A percentile compares a stretch with the other conserved stretches of the same genome.
phyloP scores from a whole-genome alignment of 2,329 filamentous ascomycete genomes.

The Fusarium virguliforme region DNA sequence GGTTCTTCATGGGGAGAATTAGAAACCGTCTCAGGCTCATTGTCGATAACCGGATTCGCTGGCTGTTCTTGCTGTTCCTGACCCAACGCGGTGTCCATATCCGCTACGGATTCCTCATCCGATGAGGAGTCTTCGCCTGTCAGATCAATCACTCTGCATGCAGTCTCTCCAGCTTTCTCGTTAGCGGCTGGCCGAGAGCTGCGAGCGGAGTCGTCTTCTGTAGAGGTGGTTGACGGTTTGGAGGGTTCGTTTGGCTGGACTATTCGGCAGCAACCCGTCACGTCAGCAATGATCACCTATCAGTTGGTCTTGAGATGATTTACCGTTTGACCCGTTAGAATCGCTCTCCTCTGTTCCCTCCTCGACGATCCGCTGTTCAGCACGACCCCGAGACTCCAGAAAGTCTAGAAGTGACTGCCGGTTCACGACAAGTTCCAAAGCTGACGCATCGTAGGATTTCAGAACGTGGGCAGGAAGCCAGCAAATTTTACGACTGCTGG shows the following conservation, averaged over 20 bases:
- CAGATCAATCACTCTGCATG: not conserved
- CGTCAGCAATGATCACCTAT: not conserved
- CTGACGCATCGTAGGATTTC: not conserved
- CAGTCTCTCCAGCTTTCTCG: not conserved
- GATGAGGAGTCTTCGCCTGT: not conserved
- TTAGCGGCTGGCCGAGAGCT: not conserved
- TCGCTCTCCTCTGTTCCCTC: not conserved
- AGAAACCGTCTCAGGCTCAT: not conserved
- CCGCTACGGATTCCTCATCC: not conserved
- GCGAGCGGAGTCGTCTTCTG: not conserved
- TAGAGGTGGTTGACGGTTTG: not conserved
- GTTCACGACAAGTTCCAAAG: slow-evolving; percentile 3
- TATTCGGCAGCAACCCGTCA: not conserved
- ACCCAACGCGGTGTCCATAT: not conserved
- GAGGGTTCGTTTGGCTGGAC: not conserved
- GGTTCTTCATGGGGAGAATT: not conserved
- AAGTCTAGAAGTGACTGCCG: slow-evolving; percentile 20
- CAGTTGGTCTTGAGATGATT: not conserved
- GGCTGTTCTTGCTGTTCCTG: not conserved
- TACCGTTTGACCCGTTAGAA: not conserved
- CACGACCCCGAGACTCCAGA: not conserved
- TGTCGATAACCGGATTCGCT: not conserved
- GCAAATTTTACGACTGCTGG: slow-evolving; percentile 22
- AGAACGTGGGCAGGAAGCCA: slow-evolving; percentile 36
- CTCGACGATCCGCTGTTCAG: not conserved